These are phyloP conservation scores for Pelargonium australe DNA, from an alignment of 441 rosid genomes.

Conservation along the genomic window DNA sequence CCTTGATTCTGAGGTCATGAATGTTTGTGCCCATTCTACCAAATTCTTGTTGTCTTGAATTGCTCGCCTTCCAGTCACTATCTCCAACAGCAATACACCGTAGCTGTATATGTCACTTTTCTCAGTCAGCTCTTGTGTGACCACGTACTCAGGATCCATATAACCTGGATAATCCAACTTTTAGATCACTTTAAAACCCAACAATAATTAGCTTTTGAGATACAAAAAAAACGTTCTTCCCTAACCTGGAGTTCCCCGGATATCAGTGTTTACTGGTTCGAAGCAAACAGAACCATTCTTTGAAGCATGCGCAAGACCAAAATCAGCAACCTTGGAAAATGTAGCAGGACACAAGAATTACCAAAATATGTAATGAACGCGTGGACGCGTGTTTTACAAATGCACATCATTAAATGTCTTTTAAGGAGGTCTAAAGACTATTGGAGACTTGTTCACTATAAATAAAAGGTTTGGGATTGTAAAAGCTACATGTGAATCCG, in stretches of 20 bases:
- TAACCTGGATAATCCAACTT: constrained; percentile 50
- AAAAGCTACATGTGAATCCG: constrained; percentile 2
- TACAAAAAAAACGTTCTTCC: constrained; percentile 15
- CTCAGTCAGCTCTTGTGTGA: constrained; percentile 80
- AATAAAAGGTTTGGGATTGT: not conserved
- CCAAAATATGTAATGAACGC: too few relatives aligned
- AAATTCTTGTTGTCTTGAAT: constrained; percentile 68
- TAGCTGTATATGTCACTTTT: constrained; percentile 95
- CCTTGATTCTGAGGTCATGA: constrained; percentile 52
- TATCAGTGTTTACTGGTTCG: constrained; percentile 76
- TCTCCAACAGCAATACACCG: constrained; percentile 77
- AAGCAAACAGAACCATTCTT: constrained; percentile 80
- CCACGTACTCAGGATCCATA: constrained; percentile 88
- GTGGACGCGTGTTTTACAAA: too few relatives aligned
- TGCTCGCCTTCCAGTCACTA: constrained; percentile 68
- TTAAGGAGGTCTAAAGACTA: too few relatives aligned
- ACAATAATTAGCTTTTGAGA: not conserved
- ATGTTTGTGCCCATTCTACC: constrained; percentile 60
- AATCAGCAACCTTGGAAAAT: constrained; percentile 77
- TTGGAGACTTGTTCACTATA: too few relatives aligned
- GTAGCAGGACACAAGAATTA: constrained; percentile 10
- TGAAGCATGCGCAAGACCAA: constrained; percentile 85
- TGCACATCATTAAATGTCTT: too few relatives aligned
- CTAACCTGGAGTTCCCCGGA: constrained; percentile 96
- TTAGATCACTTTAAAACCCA: constrained; percentile 11